Evolutionary conservation across 2,329 filamentous ascomycete genomes (phyloP).

Genomic region (Teratosphaeria gauchensis): DNA sequence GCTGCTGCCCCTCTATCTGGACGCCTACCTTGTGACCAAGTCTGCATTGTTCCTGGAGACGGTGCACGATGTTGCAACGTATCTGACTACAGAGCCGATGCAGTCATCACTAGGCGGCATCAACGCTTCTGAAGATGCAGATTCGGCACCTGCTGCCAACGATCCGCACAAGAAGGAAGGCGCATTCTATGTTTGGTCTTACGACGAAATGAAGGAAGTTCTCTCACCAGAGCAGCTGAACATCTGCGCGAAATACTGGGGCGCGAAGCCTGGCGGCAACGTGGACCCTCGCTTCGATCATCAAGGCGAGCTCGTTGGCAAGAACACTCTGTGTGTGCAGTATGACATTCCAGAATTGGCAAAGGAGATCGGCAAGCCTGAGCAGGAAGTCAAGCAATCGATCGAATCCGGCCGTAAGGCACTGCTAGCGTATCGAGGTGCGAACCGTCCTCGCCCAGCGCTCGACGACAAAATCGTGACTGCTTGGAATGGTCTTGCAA

Average conservation of each 20-base stretch:
- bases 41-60: conserved; percentile 66
- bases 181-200: conserved; percentile 89
- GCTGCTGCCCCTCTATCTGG: conserved; percentile 71
- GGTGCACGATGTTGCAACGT: conserved; percentile 76
- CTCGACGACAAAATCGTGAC: conserved; percentile 84
- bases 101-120: conserved; percentile 63
- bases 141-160: conserved; percentile 64
- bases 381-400: conserved; percentile 57
- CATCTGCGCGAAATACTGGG: conserved; percentile 75
- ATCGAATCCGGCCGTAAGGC: conserved; percentile 58
- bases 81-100: conserved; percentile 65
- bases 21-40: conserved; percentile 65
- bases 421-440: conserved; percentile 61
- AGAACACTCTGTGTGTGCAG: conserved; percentile 73
- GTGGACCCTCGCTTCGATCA: conserved; percentile 73
- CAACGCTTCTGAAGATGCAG: conserved; percentile 80
- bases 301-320: conserved; percentile 87
- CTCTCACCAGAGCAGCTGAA: conserved; percentile 59
- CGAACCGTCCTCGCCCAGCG: conserved; percentile 63
- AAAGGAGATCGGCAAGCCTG: conserved; percentile 62
- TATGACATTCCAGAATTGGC: conserved; percentile 60
- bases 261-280: conserved; percentile 75
- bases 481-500: conserved; percentile 80
- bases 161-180: conserved; percentile 81
- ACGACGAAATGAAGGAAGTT: conserved; percentile 72